Percentiles rank a stretch among this genome's conserved stretches.
phyloP scores from a whole-genome alignment of 208 protist species.

The Crithidia bombi region DNA sequence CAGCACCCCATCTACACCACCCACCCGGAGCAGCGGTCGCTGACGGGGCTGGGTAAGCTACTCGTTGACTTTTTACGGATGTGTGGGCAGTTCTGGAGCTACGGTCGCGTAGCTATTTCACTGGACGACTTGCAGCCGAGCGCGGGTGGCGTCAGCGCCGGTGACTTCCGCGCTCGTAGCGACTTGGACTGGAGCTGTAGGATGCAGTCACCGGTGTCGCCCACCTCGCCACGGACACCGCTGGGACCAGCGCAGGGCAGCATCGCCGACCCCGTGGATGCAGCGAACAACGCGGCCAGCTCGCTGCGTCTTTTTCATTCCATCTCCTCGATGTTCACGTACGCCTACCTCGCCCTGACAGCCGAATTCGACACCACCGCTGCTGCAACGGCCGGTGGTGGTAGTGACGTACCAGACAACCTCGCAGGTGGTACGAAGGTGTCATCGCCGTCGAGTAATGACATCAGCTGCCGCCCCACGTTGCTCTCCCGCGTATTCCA shows the following conservation, averaged over 20 bases:
- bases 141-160: neutral
- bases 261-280: slow-evolving; percentile 74
- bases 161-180: slow-evolving; percentile 18
- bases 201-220: slow-evolving; percentile 30
- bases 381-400: neutral
- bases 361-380: slow-evolving; percentile 26
- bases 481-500: slow-evolving; percentile 86
- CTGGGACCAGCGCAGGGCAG: slow-evolving; percentile 51
- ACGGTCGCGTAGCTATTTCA: slow-evolving; percentile 76
- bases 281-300: slow-evolving; percentile 84
- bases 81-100: slow-evolving; percentile 89
- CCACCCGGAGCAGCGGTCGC: slow-evolving; percentile 44
- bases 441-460: slow-evolving; percentile 44
- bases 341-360: slow-evolving; percentile 78
- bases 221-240: slow-evolving; percentile 23
- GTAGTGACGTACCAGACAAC: too few species aligned
- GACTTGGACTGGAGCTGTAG: slow-evolving; percentile 11
- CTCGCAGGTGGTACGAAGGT: too few species aligned
- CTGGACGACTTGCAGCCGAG: slow-evolving; percentile 33
- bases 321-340: slow-evolving; percentile 69
- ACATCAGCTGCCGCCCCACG: slow-evolving; percentile 73
- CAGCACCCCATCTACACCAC: slow-evolving; percentile 82
- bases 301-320: slow-evolving; percentile 77
- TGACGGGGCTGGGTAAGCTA: slow-evolving; percentile 87
- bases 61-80: slow-evolving; percentile 95